Conservation (phyloP, 352 stramenopile species). For the Phytophthora podocarpi region DNA sequence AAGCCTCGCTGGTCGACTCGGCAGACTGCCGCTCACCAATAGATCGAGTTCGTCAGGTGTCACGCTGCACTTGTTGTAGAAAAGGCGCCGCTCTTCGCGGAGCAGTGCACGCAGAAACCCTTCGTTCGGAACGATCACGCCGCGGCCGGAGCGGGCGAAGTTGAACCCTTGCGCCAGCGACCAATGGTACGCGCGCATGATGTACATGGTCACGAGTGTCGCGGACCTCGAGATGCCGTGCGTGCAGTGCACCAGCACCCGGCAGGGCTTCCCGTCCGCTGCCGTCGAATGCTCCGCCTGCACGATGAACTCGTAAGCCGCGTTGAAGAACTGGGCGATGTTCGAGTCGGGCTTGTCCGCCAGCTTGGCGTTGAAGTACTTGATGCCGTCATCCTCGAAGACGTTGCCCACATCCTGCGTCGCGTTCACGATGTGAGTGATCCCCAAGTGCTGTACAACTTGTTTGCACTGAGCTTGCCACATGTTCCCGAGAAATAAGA, state of each 20-base stretch:
- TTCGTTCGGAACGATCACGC: constrained; percentile 66
- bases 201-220: constrained; percentile 72
- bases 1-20: constrained; percentile 31
- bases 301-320: constrained; percentile 54
- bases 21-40: constrained; percentile 47
- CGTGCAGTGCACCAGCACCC: constrained; percentile 76
- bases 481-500: constrained; percentile 79
- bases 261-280: constrained; percentile 23
- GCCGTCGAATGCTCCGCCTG: constrained; percentile 23
- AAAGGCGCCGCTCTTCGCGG: constrained; percentile 54
- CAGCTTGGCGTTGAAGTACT: constrained; percentile 74
- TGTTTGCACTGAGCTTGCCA: constrained; percentile 66
- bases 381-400: constrained; percentile 48
- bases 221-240: constrained; percentile 74
- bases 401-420: constrained; percentile 62
- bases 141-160: constrained; percentile 46
- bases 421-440: constrained; percentile 78
- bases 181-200: constrained; percentile 63
- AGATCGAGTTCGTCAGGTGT: constrained; percentile 54
- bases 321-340: constrained; percentile 54
- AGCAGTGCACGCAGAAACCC: constrained; percentile 60
- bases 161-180: constrained; percentile 74
- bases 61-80: constrained; percentile 51
- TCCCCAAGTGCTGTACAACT: constrained; percentile 61
- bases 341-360: constrained; percentile 46